Evolutionary conservation across 768 basidiomycete genomes (phyloP).

Genomic region (Cytidiella melzeri): DNA sequence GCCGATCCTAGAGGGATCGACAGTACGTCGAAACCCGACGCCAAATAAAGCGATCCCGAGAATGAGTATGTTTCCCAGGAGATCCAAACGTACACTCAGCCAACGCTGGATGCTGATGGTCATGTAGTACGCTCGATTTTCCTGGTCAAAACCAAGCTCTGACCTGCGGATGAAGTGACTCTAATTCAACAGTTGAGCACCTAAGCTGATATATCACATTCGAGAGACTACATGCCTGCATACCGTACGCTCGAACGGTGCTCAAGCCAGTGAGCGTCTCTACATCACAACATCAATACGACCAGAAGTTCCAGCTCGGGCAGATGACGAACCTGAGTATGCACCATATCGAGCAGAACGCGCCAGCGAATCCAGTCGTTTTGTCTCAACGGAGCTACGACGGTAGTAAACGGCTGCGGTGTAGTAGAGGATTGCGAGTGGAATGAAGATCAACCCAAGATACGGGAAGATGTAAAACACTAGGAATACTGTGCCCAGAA

Average conservation of each 20-base stretch:
- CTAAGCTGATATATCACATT: not conserved
- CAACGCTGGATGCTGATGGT: constrained; percentile 61
- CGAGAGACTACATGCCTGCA: constrained; percentile 34
- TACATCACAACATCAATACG: too few relatives aligned
- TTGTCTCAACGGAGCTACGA: constrained; percentile 55
- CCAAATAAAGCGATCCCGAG: constrained; percentile 69
- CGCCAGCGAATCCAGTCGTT: constrained; percentile 59
- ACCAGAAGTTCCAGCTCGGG: not conserved
- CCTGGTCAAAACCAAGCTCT: constrained; percentile 47
- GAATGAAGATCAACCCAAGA: constrained; percentile 58
- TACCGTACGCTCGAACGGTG: constrained; percentile 55
- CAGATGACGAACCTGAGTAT: constrained; percentile 39
- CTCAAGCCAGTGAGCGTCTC: constrained; percentile 60
- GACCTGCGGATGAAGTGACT: constrained; percentile 43
- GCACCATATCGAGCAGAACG: constrained; percentile 53
- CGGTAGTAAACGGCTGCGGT: constrained; percentile 50
- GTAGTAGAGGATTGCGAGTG: constrained; percentile 48
- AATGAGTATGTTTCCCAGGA: constrained; percentile 61
- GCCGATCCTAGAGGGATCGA: constrained; percentile 56
- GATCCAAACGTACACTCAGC: constrained; percentile 57
- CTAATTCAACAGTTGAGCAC: constrained; percentile 21
- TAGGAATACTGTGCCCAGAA: constrained; percentile 49
- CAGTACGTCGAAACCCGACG: constrained; percentile 47
- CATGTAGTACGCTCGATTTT: constrained; percentile 62
- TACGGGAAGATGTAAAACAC: constrained; percentile 53